These are phyloP conservation scores for Lyophyllum decastes DNA, from an alignment of 768 basidiomycete genomes.

Conservation along the genomic window DNA sequence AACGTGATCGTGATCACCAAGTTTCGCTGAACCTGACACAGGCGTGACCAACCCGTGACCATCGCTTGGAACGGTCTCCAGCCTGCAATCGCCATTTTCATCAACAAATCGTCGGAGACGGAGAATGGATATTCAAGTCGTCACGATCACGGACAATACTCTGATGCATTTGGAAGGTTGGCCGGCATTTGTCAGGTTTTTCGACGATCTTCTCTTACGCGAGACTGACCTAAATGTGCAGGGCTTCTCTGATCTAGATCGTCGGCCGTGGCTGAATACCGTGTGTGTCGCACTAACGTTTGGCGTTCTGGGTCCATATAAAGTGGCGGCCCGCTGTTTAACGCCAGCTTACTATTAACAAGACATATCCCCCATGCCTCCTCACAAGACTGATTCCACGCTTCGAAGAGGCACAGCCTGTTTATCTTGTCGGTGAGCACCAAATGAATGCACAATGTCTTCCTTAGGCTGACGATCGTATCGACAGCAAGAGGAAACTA, in stretches of 20 bases:
- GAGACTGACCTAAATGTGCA: neutral
- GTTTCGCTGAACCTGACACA: neutral
- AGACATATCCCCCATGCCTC: constrained; percentile 14
- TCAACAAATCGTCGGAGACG: neutral
- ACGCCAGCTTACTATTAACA: neutral
- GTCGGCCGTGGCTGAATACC: constrained; percentile 1
- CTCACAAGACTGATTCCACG: constrained; percentile 20
- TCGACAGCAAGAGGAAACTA: constrained; percentile 42
- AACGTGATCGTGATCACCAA: neutral
- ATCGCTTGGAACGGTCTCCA: neutral
- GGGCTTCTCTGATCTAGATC: neutral
- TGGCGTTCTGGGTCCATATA: constrained; percentile 1
- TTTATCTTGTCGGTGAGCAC: constrained; percentile 43
- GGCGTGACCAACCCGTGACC: no score
- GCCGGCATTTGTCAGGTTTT: constrained; percentile 9
- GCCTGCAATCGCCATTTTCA: neutral
- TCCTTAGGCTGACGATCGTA: neutral
- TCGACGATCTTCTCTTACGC: constrained; percentile 3
- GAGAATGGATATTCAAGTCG: neutral
- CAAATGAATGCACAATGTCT: neutral
- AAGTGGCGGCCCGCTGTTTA: neutral
- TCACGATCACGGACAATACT: neutral
- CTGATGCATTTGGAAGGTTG: constrained; percentile 8
- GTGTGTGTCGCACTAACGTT: neutral
- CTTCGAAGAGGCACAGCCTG: constrained; percentile 45